phyloP scores from a whole-genome alignment of 129 eudicot species.

The Mikania micrantha region DNA sequence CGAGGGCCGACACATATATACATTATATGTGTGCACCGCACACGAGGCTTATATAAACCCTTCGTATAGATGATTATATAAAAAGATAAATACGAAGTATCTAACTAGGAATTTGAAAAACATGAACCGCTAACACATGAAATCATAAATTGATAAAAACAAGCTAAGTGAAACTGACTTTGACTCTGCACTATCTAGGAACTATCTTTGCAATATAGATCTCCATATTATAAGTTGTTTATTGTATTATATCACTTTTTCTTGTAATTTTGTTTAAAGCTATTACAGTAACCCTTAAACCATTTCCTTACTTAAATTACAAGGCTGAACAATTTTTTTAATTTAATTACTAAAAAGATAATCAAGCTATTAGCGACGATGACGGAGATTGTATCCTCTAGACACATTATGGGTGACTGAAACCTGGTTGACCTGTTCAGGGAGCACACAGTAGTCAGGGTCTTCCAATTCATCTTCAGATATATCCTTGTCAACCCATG shows the following conservation, averaged over 20 bases:
- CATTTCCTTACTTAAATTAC: background rate
- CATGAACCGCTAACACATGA: no score
- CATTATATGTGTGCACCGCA: no score
- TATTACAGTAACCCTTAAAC: background rate
- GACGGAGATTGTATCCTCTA: conserved; percentile 47
- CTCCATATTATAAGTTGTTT: no score
- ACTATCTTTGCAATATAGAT: no score
- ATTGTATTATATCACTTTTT: background rate
- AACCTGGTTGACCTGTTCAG: conserved; percentile 34
- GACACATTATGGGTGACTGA: conserved; percentile 24
- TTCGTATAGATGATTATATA: no score
- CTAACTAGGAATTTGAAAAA: no score
- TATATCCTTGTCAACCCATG: conserved; percentile 56
- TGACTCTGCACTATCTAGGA: no score
- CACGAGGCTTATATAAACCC: no score
- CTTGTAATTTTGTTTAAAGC: background rate
- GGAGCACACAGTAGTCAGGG: conserved; percentile 38
- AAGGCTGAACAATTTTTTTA: background rate
- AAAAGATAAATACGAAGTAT: no score
- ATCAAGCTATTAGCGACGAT: conserved; percentile 15
- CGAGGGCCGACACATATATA: no score
- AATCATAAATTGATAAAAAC: no score
- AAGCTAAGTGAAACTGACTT: no score
- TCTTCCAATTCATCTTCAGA: conserved; percentile 54
- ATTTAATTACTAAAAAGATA: background rate